These are phyloP conservation scores for Graphium sp. DNA, from an alignment of 2,329 filamentous ascomycete species.

Conservation along the genomic window DNA sequence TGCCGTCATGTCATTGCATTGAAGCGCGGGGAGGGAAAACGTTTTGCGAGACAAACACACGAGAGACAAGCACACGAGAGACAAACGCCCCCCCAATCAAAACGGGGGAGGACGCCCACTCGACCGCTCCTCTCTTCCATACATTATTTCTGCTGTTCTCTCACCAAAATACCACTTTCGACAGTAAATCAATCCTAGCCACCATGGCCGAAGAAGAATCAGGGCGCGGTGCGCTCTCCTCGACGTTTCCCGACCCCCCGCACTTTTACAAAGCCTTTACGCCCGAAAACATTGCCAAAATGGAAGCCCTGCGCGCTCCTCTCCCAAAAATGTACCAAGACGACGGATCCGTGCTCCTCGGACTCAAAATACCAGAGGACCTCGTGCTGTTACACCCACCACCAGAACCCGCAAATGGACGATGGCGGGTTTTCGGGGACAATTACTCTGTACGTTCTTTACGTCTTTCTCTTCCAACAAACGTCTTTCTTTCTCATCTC, in stretches of 20 bases:
- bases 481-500: neutral
- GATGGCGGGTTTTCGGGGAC: constrained; percentile 61
- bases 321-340: neutral
- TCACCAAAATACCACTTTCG: neutral
- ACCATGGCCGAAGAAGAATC: constrained; percentile 42
- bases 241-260: constrained; percentile 72
- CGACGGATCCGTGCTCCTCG: neutral
- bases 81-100: no score
- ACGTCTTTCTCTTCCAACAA: neutral
- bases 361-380: constrained; percentile 44
- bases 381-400: constrained; percentile 71
- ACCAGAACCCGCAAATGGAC: constrained; percentile 49
- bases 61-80: no score
- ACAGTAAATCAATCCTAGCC: neutral
- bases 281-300: constrained; percentile 47
- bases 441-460: constrained; percentile 29
- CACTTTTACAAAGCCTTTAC: constrained; percentile 86
- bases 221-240: constrained; percentile 27
- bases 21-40: no score
- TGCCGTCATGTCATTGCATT: no score
- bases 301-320: constrained; percentile 23
- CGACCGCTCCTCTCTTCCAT: no score
- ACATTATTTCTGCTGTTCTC: neutral
- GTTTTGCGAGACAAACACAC: no score
- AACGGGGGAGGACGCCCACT: no score